Percentiles rank a stretch among this genome's conserved stretches.
phyloP scores from a whole-genome alignment of 768 basidiomycete genomes.

The Sutorius australiensis region DNA sequence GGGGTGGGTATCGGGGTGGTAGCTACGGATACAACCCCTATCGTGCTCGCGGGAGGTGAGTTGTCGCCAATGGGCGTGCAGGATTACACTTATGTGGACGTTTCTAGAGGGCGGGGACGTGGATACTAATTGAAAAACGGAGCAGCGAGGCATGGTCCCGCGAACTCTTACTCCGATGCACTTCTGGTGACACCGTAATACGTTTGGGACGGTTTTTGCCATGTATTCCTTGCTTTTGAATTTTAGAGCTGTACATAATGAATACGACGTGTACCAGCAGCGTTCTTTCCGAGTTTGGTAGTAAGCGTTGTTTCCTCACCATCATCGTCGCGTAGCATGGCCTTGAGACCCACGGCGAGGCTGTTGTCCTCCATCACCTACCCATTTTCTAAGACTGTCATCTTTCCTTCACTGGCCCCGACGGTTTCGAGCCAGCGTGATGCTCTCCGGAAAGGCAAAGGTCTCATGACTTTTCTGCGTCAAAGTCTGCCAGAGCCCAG shows the following conservation, averaged over 20 bases:
- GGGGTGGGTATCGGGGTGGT: slow-evolving; percentile 59
- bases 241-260: slow-evolving; percentile 31
- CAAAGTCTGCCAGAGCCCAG: slow-evolving; percentile 62
- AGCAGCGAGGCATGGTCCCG: slow-evolving; percentile 16
- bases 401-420: slow-evolving; percentile 46
- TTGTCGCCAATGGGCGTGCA: slow-evolving; percentile 10
- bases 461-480: slow-evolving; percentile 71
- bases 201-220: slow-evolving; percentile 18
- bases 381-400: slow-evolving; percentile 70
- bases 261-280: background rate
- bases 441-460: slow-evolving; percentile 61
- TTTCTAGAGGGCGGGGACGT: slow-evolving; percentile 67
- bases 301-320: background rate
- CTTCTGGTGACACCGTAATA: slow-evolving; percentile 11
- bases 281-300: slow-evolving; percentile 15
- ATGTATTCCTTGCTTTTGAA: slow-evolving; percentile 30
- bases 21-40: slow-evolving; percentile 53
- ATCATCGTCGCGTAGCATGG: slow-evolving; percentile 6
- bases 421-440: slow-evolving; percentile 36
- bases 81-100: slow-evolving; percentile 4
- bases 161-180: slow-evolving; percentile 9
- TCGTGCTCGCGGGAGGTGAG: slow-evolving; percentile 72
- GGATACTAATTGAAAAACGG: slow-evolving; percentile 44
- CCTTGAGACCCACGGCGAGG: slow-evolving; percentile 14
- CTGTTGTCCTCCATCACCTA: slow-evolving; percentile 39